Conservation (phyloP, 2,329 filamentous ascomycete genomes). For the Sporothrix luriei region DNA sequence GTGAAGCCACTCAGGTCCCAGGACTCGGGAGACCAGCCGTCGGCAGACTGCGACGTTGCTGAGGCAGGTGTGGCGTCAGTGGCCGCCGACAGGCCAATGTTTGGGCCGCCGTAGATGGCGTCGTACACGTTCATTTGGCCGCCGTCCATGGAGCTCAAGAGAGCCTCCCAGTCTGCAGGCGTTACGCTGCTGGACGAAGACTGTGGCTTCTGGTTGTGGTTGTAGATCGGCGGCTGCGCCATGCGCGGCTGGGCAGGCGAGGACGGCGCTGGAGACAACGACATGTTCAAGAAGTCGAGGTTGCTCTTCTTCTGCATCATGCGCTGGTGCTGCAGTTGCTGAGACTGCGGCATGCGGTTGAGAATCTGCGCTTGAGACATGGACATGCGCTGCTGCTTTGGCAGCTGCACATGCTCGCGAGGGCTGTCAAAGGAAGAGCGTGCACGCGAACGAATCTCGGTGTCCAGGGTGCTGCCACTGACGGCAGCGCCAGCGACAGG, state of each 20-base stretch:
- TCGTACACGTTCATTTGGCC: conserved; percentile 83
- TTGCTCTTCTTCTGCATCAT: conserved; percentile 48
- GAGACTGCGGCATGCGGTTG: conserved; percentile 44
- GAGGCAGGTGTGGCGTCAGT: conserved; percentile 49
- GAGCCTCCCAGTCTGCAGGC: conserved; percentile 76
- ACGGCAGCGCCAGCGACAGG: conserved; percentile 44
- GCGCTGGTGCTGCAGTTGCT: conserved; percentile 43
- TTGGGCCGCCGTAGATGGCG: conserved; percentile 72
- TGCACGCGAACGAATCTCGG: conserved; percentile 45
- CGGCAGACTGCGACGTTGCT: conserved; percentile 41
- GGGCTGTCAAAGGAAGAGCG: conserved; percentile 54
- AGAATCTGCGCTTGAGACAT: conserved; percentile 49
- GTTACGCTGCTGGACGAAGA: conserved; percentile 50
- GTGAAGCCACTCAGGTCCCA: conserved; percentile 59
- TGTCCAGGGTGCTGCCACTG: conserved; percentile 41
- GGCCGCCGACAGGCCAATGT: conserved; percentile 44
- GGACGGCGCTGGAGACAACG: conserved; percentile 50
- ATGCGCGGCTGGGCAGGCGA: conserved; percentile 53
- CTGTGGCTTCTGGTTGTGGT: conserved; percentile 46
- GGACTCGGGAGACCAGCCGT: conserved; percentile 59
- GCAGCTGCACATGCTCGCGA: conserved; percentile 47
- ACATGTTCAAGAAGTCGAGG: conserved; percentile 61
- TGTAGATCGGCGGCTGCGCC: conserved; percentile 46
- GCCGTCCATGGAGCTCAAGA: conserved; percentile 77
- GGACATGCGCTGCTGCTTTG: conserved; percentile 54